Base-by-base conservation (phyloP, 2,329 filamentous ascomycete species). In the Diaporthe citrichinensis region DNA sequence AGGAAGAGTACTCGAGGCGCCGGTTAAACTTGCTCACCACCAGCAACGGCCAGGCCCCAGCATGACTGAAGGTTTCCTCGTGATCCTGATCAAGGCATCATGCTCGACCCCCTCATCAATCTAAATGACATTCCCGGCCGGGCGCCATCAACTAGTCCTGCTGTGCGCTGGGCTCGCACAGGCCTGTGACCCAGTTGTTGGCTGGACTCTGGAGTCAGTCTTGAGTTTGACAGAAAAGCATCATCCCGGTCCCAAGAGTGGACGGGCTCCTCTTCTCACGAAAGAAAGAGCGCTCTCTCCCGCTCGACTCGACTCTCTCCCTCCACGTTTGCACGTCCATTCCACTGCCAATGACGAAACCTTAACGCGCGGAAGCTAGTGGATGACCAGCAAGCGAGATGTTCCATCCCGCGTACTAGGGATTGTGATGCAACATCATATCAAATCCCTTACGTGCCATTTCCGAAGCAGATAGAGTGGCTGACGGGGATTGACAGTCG, bases 401-500 rank as follows among this genome's bases (percentile, higher is more conserved):
- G 65, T 68, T 68, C 65, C 46, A 68, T 68, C 65, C 46, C 65
- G 31, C 65, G 34, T 41, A n/a, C 65, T 68, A 68, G 65, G 46
- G 65, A 53, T 41, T 68, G 65, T 68, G 65, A 68, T 68, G 65
- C 65, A 68, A 68, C 65, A 68, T 68, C 65, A 51, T 72, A 51
- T 28, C 41, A 51, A 59, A 61, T 72, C 39, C 69, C 69, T 46
- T 36, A 36, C 69, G 41, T 46, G 41, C 55, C 57, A n/a, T 49
- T 44, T 25, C 57, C 41, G 44, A 72, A 72, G 69, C 69, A 72
- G 28, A 61, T 61, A 62, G 34, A 61, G 57, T 49, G 31, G 31
- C 46, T 62, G 57, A 31, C 57, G 44, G 46, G 28, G 39, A 51
- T 59, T 34, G 41, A 36, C 25, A 20, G 31, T 17, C 34, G 34